Conservation (phyloP, 2,329 filamentous ascomycete genomes). For the Pestalotiopsis sp. region DNA sequence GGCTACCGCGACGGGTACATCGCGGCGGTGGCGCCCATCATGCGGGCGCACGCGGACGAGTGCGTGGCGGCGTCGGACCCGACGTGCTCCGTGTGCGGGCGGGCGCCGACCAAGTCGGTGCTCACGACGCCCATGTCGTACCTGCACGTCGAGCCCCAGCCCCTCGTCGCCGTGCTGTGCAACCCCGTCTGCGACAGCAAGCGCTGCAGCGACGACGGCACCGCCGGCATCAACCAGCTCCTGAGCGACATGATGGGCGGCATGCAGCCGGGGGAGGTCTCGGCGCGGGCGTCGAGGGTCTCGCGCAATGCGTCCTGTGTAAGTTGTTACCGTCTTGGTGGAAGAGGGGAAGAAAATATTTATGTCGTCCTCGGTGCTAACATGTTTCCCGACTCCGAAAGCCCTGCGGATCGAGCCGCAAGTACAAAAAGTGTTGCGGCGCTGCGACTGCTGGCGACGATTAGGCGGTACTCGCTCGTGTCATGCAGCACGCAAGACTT, state of each 20-base stretch:
- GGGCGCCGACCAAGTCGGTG: constrained; percentile 4
- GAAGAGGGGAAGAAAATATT: no score
- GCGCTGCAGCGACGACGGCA: constrained; percentile 1
- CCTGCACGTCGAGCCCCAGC: constrained; percentile 12
- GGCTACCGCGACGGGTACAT: constrained; percentile 11
- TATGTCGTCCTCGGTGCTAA: not conserved
- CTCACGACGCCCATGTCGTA: constrained; percentile 14
- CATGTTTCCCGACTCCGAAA: not conserved
- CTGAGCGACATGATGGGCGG: constrained; percentile 7
- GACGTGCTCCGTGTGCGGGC: constrained; percentile 8
- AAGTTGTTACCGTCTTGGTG: not conserved
- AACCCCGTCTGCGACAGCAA: constrained; percentile 12
- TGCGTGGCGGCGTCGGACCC: constrained; percentile 8
- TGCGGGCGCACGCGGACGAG: constrained; percentile 11
- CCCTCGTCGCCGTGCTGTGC: constrained; percentile 9
- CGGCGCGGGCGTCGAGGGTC: not conserved
- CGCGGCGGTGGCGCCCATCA: constrained; percentile 11
- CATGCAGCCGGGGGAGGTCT: constrained; percentile 5
- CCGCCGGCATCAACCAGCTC: constrained; percentile 5
- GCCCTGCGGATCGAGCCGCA: constrained; percentile 1
- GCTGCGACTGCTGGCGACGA: not conserved
- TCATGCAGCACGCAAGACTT: not conserved
- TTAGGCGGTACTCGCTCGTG: not conserved
- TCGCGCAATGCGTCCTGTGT: not conserved
- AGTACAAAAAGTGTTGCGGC: constrained; percentile 7